phyloP scores from a whole-genome alignment of 1,139 yeast genomes.

The Suhomyces atakaporum region DNA sequence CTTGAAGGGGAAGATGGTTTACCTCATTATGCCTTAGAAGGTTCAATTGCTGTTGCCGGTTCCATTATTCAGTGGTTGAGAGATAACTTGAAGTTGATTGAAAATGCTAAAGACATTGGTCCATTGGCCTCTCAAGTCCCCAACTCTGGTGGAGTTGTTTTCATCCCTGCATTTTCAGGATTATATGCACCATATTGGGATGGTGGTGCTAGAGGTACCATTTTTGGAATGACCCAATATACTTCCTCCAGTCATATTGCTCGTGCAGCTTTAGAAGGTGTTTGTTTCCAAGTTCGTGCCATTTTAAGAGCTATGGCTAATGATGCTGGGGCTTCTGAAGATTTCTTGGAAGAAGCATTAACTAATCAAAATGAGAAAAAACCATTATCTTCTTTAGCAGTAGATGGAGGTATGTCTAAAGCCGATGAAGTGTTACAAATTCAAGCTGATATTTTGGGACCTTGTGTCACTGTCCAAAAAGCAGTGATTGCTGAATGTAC shows the following conservation, averaged over 20 bases:
- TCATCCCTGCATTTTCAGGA: conserved; percentile 94
- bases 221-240: conserved; percentile 89
- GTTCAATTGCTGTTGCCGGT: conserved; percentile 96
- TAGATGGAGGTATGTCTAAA: conserved; percentile 95
- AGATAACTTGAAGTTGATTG: conserved; percentile 82
- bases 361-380: conserved; percentile 43
- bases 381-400: conserved; percentile 64
- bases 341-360: conserved; percentile 47
- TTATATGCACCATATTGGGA: conserved; percentile 97
- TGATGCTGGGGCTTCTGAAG: conserved; percentile 66
- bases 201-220: conserved; percentile 88
- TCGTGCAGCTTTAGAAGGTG: conserved; percentile 93
- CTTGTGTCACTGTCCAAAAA: conserved; percentile 79
- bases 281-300: conserved; percentile 91
- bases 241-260: conserved; percentile 87
- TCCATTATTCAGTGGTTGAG: conserved; percentile 93
- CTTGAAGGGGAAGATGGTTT: conserved; percentile 50
- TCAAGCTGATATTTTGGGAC: conserved; percentile 87
- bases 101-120: conserved; percentile 83
- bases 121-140: conserved; percentile 83
- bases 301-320: conserved; percentile 87
- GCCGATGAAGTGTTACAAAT: conserved; percentile 92
- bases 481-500: conserved; percentile 89
- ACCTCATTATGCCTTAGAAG: conserved; percentile 91
- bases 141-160: conserved; percentile 88